Evolutionary conservation across 352 stramenopile species (phyloP).

Genomic region (Globisporangium polare): DNA sequence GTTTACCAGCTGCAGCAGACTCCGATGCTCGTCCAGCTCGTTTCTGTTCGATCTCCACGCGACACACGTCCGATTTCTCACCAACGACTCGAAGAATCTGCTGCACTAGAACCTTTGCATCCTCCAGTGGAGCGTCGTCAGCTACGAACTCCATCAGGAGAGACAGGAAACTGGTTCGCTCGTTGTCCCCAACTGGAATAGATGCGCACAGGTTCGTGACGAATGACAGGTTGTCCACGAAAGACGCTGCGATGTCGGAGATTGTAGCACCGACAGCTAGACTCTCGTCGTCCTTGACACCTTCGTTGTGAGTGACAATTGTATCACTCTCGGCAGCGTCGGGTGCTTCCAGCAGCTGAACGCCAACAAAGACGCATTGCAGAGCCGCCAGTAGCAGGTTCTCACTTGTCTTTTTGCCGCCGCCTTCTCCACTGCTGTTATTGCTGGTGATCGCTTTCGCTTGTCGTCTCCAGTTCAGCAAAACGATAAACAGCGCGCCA

Average conservation of each 20-base stretch:
- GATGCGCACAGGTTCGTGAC: conserved; percentile 34
- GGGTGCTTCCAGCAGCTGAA: conserved; percentile 19
- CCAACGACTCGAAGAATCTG: conserved; percentile 12
- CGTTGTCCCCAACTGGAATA: background rate
- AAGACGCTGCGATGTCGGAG: conserved; percentile 31
- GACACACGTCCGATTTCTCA: conserved; percentile 13
- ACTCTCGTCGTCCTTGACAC: conserved; percentile 1
- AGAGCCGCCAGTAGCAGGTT: conserved; percentile 54
- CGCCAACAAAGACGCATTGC: conserved; percentile 46
- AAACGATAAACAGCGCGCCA: conserved; percentile 37
- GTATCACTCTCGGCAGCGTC: conserved; percentile 3
- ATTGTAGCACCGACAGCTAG: background rate
- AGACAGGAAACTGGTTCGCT: conserved; percentile 16
- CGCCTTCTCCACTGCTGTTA: conserved; percentile 1
- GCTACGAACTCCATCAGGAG: conserved; percentile 8
- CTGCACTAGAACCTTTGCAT: conserved; percentile 8
- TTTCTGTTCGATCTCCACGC: background rate
- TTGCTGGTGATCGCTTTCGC: background rate
- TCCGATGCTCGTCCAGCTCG: background rate
- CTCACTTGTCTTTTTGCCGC: conserved; percentile 26
- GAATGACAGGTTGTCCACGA: conserved; percentile 27
- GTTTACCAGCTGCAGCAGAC: background rate
- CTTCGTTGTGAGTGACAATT: conserved; percentile 1
- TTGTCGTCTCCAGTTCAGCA: conserved; percentile 32
- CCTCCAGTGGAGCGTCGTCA: conserved; percentile 6